phyloP scores from a whole-genome alignment of 2,329 filamentous ascomycete genomes.

The Microcera coccophila region DNA sequence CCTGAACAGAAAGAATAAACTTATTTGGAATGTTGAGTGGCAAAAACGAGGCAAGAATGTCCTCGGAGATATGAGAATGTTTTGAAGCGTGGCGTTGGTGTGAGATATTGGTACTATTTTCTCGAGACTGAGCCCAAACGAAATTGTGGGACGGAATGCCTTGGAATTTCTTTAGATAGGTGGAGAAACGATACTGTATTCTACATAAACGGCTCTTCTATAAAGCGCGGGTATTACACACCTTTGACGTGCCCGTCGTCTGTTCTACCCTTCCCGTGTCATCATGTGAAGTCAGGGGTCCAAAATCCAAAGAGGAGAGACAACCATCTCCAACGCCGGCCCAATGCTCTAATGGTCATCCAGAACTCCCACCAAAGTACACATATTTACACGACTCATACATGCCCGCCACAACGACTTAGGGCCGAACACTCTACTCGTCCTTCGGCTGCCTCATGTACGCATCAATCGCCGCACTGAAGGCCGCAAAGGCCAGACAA shows the following conservation, averaged over 20 bases:
- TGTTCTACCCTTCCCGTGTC: conserved; percentile 7
- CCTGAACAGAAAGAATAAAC: conserved; percentile 16
- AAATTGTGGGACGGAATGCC: too few relatives aligned
- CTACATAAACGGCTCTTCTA: conserved; percentile 16
- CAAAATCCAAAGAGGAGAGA: conserved; percentile 26
- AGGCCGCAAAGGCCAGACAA: conserved; percentile 90
- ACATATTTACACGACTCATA: conserved; percentile 8
- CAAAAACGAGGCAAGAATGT: too few relatives aligned
- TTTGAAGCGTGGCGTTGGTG: conserved; percentile 23
- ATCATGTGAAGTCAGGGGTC: conserved; percentile 4
- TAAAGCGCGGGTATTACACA: conserved; percentile 18
- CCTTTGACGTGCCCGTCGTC: conserved; percentile 14
- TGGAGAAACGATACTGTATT: conserved; percentile 8
- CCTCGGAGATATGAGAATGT: too few relatives aligned
- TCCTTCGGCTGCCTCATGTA: conserved; percentile 79
- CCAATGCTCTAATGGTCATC: conserved; percentile 30
- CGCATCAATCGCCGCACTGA: conserved; percentile 84
- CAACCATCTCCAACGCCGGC: conserved; percentile 31
- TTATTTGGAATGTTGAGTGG: too few relatives aligned
- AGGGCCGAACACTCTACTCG: conserved; percentile 36
- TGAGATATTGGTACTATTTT: background rate
- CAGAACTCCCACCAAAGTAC: conserved; percentile 27
- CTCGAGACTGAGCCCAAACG: too few relatives aligned
- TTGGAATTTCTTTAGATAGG: conserved; percentile 13
- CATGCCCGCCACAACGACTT: conserved; percentile 1